Evolutionary conservation across 2,329 filamentous ascomycete genomes (phyloP), one percentile per base, ranked within the genome.

Genomic region (Aphanocladium album): DNA sequence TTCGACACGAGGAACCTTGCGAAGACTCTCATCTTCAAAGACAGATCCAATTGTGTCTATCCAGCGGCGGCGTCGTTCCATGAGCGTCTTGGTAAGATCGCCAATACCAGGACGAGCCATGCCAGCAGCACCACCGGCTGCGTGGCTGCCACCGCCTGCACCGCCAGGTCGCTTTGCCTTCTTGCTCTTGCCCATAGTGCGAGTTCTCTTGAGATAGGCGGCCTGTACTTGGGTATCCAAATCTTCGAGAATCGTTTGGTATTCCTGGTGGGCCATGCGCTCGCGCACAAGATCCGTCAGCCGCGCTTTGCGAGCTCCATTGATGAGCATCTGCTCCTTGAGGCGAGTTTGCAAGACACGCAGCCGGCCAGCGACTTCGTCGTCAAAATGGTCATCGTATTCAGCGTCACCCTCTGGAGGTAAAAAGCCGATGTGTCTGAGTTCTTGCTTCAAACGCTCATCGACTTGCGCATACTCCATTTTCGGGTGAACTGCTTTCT

Each of bases 211-310:
- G 49, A 96, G 86, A 71, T 98, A 99, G 3, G 95, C 93, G 56
- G 91, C 89, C 71, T 98, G 93, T 46, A 98, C 92, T 72, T 98
- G 95, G 46, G 88, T 87, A 78, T 99, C 95, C 23, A 99, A 86
- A 72, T 99, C 95, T 72, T 99, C 95, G 55, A 96, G 88, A 67
- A 99, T 99, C 60, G 92, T 97, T 73, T 89, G 89, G 78, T 96
- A 99, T 73, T 99, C 95, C 71, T 99, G 95, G 76, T 95, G 88
- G 0, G 95, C 95, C 85, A 99, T 93, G 65, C 91, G 88, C 72
- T 96, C 93, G 67, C 92, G 89, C 8, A 95, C 91, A 30, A 97
- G 82, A 41, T 97, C 93, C 1, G 91, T 86, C 12, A 99, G 80
- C 2, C 93, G 86, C 7, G 91, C 83, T 75, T 98, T 98, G 64